Evolutionary conservation across 2,329 filamentous ascomycete genomes (phyloP), one percentile per base, ranked within the genome.

Genomic region (Neoarthrinium moseri): DNA sequence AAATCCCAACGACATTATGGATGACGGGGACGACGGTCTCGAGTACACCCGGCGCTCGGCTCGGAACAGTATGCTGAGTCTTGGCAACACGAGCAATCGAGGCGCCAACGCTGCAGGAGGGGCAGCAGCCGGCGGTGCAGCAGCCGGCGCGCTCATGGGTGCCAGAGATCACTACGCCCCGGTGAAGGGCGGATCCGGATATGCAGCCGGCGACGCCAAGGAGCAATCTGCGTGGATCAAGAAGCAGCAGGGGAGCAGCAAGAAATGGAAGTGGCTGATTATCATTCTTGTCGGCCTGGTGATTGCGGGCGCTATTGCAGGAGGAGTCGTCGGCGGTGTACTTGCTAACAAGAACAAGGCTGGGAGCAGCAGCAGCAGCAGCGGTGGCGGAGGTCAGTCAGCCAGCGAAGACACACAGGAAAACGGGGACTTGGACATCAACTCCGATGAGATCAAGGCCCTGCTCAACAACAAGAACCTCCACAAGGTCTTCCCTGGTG

Each of bases 401-500:
- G 83, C 86, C 1, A 64, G 67, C 4, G 71, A 78, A n/a, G 87
- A 92, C 60, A 61, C 68, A 0, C 63, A 71, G 11, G 66, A 73
- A 45, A 88, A 88, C 56, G 84, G 86, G 33, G 87, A 92, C 52
- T 78, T 96, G 6, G 70, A 76, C 65, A 83, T 84, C 64, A 72
- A 92, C 64, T 95, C 89, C 7, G 55, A 70, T 2, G 87, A 95
- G 67, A 95, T 96, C 69, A 78, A 95, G 71, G 74, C 75, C 4
- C 74, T 97, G 12, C 75, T 96, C 73, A 85, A 87, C 71, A 96
- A 96, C 66, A 63, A 75, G 0, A 70, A 91, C 52, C 76, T 97
- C 20, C 90, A 96, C 76, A 95, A 90, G 66, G 90, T 97, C 2
- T 97, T 97, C 65, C 89, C 91, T 0, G 92, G 91, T 21, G 89